phyloP scores from a whole-genome alignment of 371 early-diverging fungal species.

The Dichotomocladium elegans region DNA sequence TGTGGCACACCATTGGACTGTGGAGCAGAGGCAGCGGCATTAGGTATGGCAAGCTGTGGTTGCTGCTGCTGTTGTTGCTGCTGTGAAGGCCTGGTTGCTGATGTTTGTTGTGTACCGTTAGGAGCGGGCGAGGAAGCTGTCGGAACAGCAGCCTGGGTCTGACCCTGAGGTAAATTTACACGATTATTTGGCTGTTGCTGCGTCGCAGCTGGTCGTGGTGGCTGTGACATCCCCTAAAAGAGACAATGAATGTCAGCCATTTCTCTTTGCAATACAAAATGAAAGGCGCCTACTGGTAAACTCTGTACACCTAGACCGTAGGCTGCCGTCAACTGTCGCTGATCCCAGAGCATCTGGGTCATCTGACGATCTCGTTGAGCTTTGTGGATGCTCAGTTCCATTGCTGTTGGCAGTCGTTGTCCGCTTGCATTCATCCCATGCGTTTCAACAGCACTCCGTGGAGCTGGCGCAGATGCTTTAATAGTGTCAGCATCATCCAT shows the following conservation, averaged over 20 bases:
- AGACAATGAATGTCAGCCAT: neutral
- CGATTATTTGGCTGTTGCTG: constrained; percentile 5
- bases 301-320: constrained; percentile 39
- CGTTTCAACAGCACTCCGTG: constrained; percentile 45
- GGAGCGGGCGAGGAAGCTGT: constrained; percentile 4
- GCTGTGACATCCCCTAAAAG: constrained; percentile 4
- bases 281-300: neutral
- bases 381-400: constrained; percentile 70
- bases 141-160: neutral
- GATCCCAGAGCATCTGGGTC: constrained; percentile 60
- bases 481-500: neutral
- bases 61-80: constrained; percentile 5
- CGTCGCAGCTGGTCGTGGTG: neutral
- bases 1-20: neutral
- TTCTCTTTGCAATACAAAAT: neutral
- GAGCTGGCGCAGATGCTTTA: constrained; percentile 21
- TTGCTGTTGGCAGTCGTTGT: constrained; percentile 59
- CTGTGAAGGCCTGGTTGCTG: neutral
- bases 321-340: constrained; percentile 59
- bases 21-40: neutral
- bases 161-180: neutral
- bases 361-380: constrained; percentile 70
- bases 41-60: neutral
- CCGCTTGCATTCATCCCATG: constrained; percentile 45
- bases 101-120: neutral